Evolutionary conservation across 768 basidiomycete species (phyloP), one percentile per base, ranked within the genome.

Genomic region (Boletus coccyginus): DNA sequence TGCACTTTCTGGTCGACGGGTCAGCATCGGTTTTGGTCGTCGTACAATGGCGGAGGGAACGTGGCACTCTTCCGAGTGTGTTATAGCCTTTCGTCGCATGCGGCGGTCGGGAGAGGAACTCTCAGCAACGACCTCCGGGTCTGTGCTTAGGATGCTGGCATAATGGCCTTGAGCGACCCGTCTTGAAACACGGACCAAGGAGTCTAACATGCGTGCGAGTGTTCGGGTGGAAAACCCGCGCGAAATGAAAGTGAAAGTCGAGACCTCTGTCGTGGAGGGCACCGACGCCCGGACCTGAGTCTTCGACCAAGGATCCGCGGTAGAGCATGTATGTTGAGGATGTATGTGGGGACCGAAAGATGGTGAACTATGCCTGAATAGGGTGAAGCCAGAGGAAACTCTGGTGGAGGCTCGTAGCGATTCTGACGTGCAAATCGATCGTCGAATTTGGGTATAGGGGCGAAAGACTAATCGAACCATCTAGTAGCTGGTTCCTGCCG

Each of bases 351-450:
- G 86, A 87, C 87, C 84, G 85, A 88, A 88, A 87, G 85, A 88
- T 88, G 86, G 86, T 88, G 86, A 88, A 88, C 85, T 88, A 88
- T 88, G 85, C 81, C 78, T 87, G 86, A 85, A 84, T 86, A 88
- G 86, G 86, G 86, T 80, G 85, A 88, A 90, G 88, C 87, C 88
- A 90, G 88, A 87, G 89, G 87, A 90, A 90, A 91, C 89, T 88
- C 88, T 90, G 88, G 87, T 90, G 88, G 88, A 90, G 86, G 88
- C 86, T 88, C 84, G 85, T 87, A 90, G 89, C 87, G 84, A 86
- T 91, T 90, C 89, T 91, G 89, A 90, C 86, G 86, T 90, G 89
- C 89, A 91, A 90, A 90, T 90, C 87, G 85, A 89, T 90, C 85
- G 88, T 90, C 85, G 78, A 88, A 90, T 86, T 88, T 89, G 88